A percentile compares a stretch with the other conserved stretches of the same genome.
phyloP scores from a whole-genome alignment of 1,284 basidiomycete genomes.

The Ceratobasidium theobromae region DNA sequence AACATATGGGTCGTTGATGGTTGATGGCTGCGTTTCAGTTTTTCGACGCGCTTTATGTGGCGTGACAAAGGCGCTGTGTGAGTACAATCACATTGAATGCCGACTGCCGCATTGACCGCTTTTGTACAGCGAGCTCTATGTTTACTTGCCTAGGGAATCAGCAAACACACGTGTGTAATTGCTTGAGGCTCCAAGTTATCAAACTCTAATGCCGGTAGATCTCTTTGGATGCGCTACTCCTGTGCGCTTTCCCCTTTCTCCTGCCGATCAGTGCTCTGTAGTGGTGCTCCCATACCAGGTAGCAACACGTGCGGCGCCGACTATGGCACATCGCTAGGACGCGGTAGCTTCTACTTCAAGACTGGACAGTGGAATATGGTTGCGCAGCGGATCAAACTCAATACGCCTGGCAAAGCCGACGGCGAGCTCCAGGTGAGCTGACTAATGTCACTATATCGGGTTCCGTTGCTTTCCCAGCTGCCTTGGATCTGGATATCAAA shows the following conservation, averaged over 20 bases:
- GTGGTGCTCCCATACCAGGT: background rate
- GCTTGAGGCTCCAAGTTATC: too few relatives aligned
- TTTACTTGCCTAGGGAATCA: background rate
- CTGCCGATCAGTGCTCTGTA: conserved; percentile 19
- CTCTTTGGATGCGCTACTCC: background rate
- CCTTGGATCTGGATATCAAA: too few relatives aligned
- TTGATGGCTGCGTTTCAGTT: background rate
- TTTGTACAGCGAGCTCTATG: background rate
- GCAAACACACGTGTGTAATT: background rate
- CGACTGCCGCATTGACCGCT: background rate
- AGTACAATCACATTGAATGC: background rate
- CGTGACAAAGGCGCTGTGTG: conserved; percentile 7
- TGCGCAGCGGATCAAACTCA: conserved; percentile 62
- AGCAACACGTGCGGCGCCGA: conserved; percentile 41
- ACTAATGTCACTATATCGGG: too few relatives aligned
- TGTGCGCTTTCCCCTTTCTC: background rate
- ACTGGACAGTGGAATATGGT: conserved; percentile 58
- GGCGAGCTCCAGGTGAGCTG: conserved; percentile 36
- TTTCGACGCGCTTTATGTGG: conserved; percentile 29
- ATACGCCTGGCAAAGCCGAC: conserved; percentile 49
- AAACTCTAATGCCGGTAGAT: background rate
- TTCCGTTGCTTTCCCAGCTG: too few relatives aligned
- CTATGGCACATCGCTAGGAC: conserved; percentile 62
- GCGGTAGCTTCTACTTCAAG: conserved; percentile 52
- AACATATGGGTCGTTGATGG: background rate